Evolutionary conservation across 768 basidiomycete genomes (phyloP).

Genomic region (Rhodotorula toruloides): DNA sequence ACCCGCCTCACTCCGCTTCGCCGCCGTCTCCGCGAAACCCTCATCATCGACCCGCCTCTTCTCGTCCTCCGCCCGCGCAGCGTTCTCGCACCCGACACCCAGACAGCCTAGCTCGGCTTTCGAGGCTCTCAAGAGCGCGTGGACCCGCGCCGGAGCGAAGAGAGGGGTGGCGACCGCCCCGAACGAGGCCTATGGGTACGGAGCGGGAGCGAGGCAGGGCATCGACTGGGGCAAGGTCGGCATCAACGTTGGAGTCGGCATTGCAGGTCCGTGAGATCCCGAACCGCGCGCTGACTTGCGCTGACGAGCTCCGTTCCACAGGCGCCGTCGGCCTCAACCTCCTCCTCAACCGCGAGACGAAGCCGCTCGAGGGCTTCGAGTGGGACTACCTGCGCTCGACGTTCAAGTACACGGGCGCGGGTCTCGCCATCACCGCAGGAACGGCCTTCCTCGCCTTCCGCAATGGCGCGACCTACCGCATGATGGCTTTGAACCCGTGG

Average conservation of each 20-base stretch:
- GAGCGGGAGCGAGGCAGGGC: neutral
- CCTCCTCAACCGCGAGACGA: constrained; percentile 37
- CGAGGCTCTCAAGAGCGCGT: neutral
- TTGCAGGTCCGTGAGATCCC: no score
- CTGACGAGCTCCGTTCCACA: no score
- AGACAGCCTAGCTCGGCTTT: neutral
- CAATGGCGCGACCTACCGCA: constrained; percentile 25
- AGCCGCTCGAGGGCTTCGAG: constrained; percentile 30
- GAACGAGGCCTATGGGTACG: neutral
- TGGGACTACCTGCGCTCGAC: constrained; percentile 16
- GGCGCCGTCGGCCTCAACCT: constrained; percentile 36
- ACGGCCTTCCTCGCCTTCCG: constrained; percentile 52
- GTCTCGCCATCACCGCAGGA: constrained; percentile 67
- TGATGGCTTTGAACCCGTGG: constrained; percentile 42
- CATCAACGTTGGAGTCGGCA: constrained; percentile 24
- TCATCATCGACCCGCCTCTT: neutral
- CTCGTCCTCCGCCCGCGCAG: neutral
- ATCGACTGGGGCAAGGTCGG: constrained; percentile 29
- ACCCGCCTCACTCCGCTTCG: neutral
- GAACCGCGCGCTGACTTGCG: no score
- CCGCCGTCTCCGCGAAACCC: neutral
- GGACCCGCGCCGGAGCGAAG: neutral
- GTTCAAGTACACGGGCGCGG: constrained; percentile 70
- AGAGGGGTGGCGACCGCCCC: neutral
- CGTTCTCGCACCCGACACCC: neutral